Conservation (phyloP, 2,329 filamentous ascomycete species). For the Pyrenophora tritici-repentis region DNA sequence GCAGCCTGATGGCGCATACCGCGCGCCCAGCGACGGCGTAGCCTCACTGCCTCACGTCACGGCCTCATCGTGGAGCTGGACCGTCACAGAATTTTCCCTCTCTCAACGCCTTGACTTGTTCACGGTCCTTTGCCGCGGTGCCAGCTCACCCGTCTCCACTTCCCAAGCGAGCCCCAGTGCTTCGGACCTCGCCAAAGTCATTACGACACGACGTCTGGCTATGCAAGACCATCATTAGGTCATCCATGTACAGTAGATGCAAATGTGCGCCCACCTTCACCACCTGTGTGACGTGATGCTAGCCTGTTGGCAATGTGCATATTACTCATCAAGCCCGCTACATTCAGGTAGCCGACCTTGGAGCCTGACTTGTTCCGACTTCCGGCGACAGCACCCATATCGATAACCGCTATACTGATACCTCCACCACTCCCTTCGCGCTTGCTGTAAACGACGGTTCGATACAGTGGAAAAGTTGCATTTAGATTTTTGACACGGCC, state of each 20-base stretch:
- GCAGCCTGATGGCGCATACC: constrained; percentile 1
- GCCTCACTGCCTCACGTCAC: not conserved
- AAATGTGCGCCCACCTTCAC: constrained; percentile 11
- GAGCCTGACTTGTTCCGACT: constrained; percentile 10
- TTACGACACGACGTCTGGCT: constrained; percentile 22
- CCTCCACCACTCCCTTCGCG: not conserved
- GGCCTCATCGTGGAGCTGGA: not conserved
- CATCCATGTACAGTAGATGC: constrained; percentile 13
- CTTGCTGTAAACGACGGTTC: not conserved
- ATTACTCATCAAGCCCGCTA: constrained; percentile 25
- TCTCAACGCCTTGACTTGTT: constrained; percentile 1
- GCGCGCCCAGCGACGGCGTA: not conserved
- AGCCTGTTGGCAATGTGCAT: constrained; percentile 9
- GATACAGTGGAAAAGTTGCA: not conserved
- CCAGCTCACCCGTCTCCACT: constrained; percentile 25
- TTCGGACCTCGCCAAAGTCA: constrained; percentile 19
- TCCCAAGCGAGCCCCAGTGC: constrained; percentile 18
- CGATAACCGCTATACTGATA: constrained; percentile 13
- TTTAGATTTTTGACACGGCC: no score
- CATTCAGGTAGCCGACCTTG: not conserved
- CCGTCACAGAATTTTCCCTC: constrained; percentile 1
- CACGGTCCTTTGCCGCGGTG: constrained; percentile 12
- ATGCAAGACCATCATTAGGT: constrained; percentile 22
- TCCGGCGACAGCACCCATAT: constrained; percentile 7
- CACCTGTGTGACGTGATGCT: constrained; percentile 17